phyloP scores from a whole-genome alignment of 2,329 filamentous ascomycete species.

The Verticillium nonalfalfae region DNA sequence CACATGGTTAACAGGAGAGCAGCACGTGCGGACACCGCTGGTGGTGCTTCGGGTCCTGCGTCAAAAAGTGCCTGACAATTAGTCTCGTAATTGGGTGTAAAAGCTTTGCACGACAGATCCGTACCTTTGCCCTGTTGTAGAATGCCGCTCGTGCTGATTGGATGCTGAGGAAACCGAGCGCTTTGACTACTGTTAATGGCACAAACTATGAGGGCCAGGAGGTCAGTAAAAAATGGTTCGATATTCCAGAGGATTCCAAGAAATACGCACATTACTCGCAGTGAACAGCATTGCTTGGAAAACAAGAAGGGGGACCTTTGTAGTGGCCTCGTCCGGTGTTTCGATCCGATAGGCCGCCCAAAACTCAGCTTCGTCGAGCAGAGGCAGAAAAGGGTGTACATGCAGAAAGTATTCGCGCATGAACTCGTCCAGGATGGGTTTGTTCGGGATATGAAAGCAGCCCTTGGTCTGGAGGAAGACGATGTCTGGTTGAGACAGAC shows the following conservation, averaged over 20 bases:
- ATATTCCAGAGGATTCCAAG: neutral
- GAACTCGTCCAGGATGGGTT: constrained; percentile 7
- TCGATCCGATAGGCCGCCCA: neutral
- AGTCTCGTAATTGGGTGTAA: neutral
- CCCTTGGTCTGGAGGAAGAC: neutral
- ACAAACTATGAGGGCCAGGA: neutral
- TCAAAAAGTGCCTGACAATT: neutral
- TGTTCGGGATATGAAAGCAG: neutral
- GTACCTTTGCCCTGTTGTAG: constrained; percentile 1
- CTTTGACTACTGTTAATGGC: neutral
- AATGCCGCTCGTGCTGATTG: neutral
- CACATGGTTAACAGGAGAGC: neutral
- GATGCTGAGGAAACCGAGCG: neutral
- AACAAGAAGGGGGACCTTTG: neutral
- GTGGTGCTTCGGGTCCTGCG: neutral
- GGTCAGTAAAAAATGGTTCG: neutral
- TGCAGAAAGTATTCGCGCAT: constrained; percentile 19
- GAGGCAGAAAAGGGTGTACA: constrained; percentile 20
- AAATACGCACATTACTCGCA: neutral
- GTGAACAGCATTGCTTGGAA: constrained; percentile 1
- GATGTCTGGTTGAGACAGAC: neutral
- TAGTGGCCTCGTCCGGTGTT: neutral
- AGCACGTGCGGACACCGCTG: neutral
- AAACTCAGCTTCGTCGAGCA: constrained; percentile 8
- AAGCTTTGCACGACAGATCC: neutral